Evolutionary conservation across 2,329 filamentous ascomycete genomes (phyloP).

Genomic region (Dryadomyces quercivorus): DNA sequence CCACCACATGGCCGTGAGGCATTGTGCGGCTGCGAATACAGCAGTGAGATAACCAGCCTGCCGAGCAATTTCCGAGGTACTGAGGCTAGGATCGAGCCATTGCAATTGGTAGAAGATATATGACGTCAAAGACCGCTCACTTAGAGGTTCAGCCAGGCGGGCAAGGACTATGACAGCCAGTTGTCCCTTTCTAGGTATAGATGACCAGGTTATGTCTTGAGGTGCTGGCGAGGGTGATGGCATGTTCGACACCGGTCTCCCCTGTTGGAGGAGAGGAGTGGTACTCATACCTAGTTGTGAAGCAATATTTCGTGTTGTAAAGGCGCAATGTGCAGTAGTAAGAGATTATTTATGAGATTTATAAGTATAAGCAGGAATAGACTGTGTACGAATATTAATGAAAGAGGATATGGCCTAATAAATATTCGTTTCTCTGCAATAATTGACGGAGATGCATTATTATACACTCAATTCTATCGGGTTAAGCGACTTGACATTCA

Average conservation of each 20-base stretch:
- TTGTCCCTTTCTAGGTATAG: neutral
- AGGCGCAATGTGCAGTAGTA: no score
- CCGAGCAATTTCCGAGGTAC: neutral
- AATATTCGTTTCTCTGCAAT: no score
- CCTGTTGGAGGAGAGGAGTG: neutral
- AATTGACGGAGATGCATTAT: no score
- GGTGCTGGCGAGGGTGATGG: neutral
- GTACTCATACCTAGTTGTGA: no score
- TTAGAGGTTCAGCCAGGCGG: neutral
- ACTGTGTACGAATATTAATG: no score
- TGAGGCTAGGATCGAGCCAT: neutral
- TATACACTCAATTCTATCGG: no score
- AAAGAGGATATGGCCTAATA: no score
- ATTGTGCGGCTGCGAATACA: neutral
- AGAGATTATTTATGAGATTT: no score
- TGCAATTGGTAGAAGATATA: slow-evolving; percentile 2
- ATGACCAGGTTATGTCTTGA: neutral
- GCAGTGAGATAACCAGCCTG: slow-evolving; percentile 1
- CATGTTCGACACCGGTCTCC: neutral
- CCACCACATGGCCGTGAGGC: slow-evolving; percentile 3
- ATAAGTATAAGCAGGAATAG: no score
- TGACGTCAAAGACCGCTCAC: slow-evolving; percentile 1
- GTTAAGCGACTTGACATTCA: no score
- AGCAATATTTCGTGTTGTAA: no score
- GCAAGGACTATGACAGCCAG: slow-evolving; percentile 1